Evolutionary conservation across 2,329 filamentous ascomycete genomes (phyloP).

Genomic region (Aspergillus sp.): DNA sequence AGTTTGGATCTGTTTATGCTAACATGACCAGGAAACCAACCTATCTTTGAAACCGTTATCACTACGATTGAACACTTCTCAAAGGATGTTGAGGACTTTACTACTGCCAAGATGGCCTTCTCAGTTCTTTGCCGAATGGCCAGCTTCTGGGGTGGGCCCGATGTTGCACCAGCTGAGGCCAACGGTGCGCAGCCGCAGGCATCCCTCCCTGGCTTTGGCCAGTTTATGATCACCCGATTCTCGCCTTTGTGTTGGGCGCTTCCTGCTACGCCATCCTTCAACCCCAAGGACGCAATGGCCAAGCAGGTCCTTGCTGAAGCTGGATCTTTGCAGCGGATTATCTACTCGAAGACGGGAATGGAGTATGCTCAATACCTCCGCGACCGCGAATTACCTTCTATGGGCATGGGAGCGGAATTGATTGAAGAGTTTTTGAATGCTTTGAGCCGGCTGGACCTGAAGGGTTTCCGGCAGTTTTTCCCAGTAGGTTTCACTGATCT

Average conservation of each 20-base stretch:
- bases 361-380: slow-evolving; percentile 60
- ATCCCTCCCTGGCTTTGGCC: slow-evolving; percentile 77
- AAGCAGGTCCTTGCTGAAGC: slow-evolving; percentile 86
- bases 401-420: slow-evolving; percentile 44
- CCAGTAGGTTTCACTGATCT: slow-evolving; percentile 27
- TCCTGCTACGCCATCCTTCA: slow-evolving; percentile 72
- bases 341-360: slow-evolving; percentile 84
- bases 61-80: slow-evolving; percentile 79
- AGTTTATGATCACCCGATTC: slow-evolving; percentile 84
- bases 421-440: slow-evolving; percentile 45
- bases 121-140: slow-evolving; percentile 79
- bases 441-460: slow-evolving; percentile 39
- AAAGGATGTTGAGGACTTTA: slow-evolving; percentile 66
- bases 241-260: slow-evolving; percentile 88
- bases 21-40: slow-evolving; percentile 63
- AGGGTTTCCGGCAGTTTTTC: slow-evolving; percentile 46
- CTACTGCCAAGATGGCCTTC: slow-evolving; percentile 70
- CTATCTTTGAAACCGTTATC: slow-evolving; percentile 82
- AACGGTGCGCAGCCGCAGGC: slow-evolving; percentile 30
- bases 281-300: slow-evolving; percentile 80
- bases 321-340: slow-evolving; percentile 77
- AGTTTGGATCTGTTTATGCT: background rate
- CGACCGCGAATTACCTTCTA: slow-evolving; percentile 39
- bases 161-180: slow-evolving; percentile 48
- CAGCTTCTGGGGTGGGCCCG: slow-evolving; percentile 82